Evolutionary conservation across 257 asterid species (phyloP).

Genomic region (Catharanthus roseus): DNA sequence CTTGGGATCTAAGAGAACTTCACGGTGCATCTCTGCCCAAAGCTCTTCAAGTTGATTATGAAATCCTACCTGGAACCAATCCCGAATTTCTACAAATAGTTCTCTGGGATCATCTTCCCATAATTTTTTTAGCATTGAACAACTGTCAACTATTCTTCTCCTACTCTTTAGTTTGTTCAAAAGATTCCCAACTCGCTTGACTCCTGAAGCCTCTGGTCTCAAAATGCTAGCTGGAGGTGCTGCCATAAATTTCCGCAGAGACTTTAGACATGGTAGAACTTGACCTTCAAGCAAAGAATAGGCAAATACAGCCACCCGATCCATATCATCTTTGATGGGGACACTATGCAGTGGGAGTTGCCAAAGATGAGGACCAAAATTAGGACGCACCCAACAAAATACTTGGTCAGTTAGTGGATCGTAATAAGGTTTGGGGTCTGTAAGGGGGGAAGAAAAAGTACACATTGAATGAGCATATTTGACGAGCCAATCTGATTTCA

Average conservation of each 20-base stretch:
- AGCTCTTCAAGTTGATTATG: constrained; percentile 10
- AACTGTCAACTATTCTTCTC: constrained; percentile 43
- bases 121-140: constrained; percentile 38
- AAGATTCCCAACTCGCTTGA: constrained; percentile 62
- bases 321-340: constrained; percentile 44
- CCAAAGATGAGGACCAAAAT: constrained; percentile 73
- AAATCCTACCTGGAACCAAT: constrained; percentile 55
- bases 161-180: constrained; percentile 39
- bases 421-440: constrained; percentile 72
- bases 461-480: constrained; percentile 56
- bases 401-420: constrained; percentile 54
- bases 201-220: constrained; percentile 68
- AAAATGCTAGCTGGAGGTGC: constrained; percentile 61
- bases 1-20: constrained; percentile 14
- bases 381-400: constrained; percentile 58
- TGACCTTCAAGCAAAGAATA: constrained; percentile 65
- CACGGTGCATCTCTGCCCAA: constrained; percentile 21
- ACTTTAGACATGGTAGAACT: constrained; percentile 68
- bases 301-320: constrained; percentile 53
- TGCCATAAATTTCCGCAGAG: constrained; percentile 42
- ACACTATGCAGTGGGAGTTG: constrained; percentile 53
- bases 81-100: constrained; percentile 47
- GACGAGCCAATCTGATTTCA: constrained; percentile 51
- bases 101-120: constrained; percentile 51
- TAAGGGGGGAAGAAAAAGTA: constrained; percentile 68